Evolutionary conservation across 2,329 filamentous ascomycete species (phyloP).

Genomic region (Allantophomopsis cytisporea): DNA sequence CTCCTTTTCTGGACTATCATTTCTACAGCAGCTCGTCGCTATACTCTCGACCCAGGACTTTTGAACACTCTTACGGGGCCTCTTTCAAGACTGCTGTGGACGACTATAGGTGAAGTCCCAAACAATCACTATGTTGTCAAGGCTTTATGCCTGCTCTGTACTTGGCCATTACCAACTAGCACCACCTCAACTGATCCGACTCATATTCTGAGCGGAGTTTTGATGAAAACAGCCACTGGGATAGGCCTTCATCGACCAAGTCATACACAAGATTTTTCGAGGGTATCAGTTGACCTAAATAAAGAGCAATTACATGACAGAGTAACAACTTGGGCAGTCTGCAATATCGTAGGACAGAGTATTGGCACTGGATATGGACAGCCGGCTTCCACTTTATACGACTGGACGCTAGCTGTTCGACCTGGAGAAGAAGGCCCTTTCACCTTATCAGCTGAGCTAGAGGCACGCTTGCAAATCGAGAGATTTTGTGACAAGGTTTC

Average conservation of each 20-base stretch:
- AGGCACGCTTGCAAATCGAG: conserved; percentile 57
- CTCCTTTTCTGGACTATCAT: conserved; percentile 80
- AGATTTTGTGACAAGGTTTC: conserved; percentile 67
- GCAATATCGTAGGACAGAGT: conserved; percentile 72
- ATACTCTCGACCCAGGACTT: conserved; percentile 41
- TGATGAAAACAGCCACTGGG: conserved; percentile 80
- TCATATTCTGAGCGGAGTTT: conserved; percentile 67
- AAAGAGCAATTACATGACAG: conserved; percentile 70
- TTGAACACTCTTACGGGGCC: conserved; percentile 55
- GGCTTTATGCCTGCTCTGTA: conserved; percentile 65
- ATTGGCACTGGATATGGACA: conserved; percentile 77
- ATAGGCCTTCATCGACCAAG: conserved; percentile 72
- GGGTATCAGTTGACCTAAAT: conserved; percentile 60
- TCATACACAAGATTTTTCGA: conserved; percentile 71
- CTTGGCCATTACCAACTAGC: conserved; percentile 73
- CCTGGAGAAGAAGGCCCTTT: conserved; percentile 46
- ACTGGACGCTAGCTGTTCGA: conserved; percentile 54
- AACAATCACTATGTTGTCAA: conserved; percentile 73
- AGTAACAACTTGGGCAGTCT: conserved; percentile 71
- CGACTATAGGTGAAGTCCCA: conserved; percentile 62
- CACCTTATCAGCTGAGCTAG: conserved; percentile 45
- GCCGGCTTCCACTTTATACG: conserved; percentile 64
- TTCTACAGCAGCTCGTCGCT: conserved; percentile 61
- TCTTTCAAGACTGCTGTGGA: conserved; percentile 61
- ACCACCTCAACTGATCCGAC: conserved; percentile 70